Evolutionary conservation across 129 eudicot genomes (phyloP).

Genomic region (Flaveria bidentis): DNA sequence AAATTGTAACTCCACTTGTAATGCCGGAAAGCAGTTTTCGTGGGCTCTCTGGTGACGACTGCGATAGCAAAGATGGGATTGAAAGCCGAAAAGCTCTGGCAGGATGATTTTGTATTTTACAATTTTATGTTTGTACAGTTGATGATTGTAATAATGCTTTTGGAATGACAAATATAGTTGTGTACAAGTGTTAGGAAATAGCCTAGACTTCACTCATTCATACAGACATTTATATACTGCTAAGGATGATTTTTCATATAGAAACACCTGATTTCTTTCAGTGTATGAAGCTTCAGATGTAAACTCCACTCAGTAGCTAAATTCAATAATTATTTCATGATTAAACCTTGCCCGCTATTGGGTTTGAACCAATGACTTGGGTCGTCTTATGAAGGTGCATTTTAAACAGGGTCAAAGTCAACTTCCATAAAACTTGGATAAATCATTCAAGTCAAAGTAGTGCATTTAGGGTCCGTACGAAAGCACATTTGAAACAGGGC

Average conservation of each 20-base stretch:
- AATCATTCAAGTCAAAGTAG: too few species aligned
- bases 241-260: neutral
- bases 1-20: neutral
- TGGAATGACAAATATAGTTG: constrained; percentile 22
- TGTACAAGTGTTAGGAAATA: constrained; percentile 37
- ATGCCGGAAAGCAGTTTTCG: neutral
- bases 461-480: too few species aligned
- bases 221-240: constrained; percentile 18
- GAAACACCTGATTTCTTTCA: neutral
- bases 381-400: too few species aligned
- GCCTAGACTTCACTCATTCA: constrained; percentile 22
- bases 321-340: too few species aligned
- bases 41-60: neutral
- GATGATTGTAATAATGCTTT: constrained; percentile 21
- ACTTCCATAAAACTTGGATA: too few species aligned
- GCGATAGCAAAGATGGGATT: neutral
- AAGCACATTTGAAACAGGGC: too few species aligned
- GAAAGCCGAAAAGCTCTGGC: constrained; percentile 2
- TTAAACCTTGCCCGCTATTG: too few species aligned
- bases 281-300: too few species aligned
- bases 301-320: too few species aligned
- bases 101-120: constrained; percentile 13
- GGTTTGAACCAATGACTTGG: too few species aligned
- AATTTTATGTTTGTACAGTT: constrained; percentile 25
- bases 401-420: too few species aligned